Conservation (phyloP, 176 grass and related monocot genomes). For the Puya raimondii region DNA sequence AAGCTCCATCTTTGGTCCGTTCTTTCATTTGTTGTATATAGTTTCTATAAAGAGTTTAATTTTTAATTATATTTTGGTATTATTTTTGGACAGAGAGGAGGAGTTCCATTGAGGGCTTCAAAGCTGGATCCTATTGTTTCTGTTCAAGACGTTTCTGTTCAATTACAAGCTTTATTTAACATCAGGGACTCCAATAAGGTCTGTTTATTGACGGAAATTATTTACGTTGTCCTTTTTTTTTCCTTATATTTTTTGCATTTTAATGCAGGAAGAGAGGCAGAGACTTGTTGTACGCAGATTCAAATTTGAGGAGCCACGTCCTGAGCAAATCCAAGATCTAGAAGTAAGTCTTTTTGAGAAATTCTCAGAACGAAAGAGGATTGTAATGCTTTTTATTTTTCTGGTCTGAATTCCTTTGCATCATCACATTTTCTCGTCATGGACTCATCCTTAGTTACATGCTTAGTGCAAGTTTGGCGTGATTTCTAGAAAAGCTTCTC, state of each 20-base stretch:
- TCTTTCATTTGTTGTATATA: conserved; percentile 4
- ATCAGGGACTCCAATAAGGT: conserved; percentile 98
- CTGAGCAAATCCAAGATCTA: conserved; percentile 91
- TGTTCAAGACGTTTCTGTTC: conserved; percentile 54
- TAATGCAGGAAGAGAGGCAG: conserved; percentile 84
- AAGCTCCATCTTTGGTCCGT: conserved; percentile 51
- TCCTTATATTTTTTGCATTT: conserved; percentile 19
- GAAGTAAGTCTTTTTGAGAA: conserved; percentile 46
- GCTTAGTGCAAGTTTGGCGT: no score
- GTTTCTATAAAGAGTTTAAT: background rate
- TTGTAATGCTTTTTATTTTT: background rate
- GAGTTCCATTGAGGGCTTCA: conserved; percentile 61
- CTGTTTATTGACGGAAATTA: background rate
- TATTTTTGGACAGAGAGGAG: conserved; percentile 8
- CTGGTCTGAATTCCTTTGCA: background rate
- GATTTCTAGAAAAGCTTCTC: no score
- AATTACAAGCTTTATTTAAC: conserved; percentile 88
- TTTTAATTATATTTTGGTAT: background rate
- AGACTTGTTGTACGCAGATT: conserved; percentile 71
- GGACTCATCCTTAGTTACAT: no score
- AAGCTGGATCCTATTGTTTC: conserved; percentile 35
- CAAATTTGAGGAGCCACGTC: conserved; percentile 95
- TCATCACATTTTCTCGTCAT: no score
- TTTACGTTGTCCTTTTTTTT: background rate
- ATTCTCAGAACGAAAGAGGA: background rate